phyloP scores from a whole-genome alignment of 345 rosid genomes.

The Eucalyptus tenuipes region DNA sequence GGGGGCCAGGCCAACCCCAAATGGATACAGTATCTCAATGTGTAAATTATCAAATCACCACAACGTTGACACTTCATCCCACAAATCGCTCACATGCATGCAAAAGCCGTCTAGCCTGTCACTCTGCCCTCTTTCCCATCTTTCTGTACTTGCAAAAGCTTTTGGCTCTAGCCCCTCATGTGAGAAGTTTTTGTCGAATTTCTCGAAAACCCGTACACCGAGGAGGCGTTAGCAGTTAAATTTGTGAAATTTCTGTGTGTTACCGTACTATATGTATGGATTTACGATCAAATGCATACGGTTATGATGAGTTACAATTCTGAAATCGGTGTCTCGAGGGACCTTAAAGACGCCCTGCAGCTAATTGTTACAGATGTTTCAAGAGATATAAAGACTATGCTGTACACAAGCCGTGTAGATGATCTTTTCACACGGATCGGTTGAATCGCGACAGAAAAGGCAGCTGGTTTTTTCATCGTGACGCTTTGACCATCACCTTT shows the following conservation, averaged over 20 bases:
- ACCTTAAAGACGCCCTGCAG: background rate
- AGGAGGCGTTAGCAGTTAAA: background rate
- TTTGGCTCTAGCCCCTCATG: background rate
- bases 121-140: background rate
- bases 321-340: background rate
- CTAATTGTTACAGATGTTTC: background rate
- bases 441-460: background rate
- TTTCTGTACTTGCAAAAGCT: background rate
- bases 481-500: background rate
- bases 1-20: background rate
- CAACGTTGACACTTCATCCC: background rate
- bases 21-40: background rate
- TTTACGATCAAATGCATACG: background rate
- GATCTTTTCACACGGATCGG: background rate
- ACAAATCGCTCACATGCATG: background rate
- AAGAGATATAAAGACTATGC: background rate
- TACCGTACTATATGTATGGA: background rate
- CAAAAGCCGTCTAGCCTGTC: background rate
- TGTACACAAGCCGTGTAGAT: background rate
- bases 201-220: background rate
- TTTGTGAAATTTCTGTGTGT: background rate
- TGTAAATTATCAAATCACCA: background rate
- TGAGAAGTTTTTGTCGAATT: background rate
- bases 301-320: background rate
- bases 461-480: background rate